A percentile compares a stretch with the other conserved stretches of the same genome.
These are phyloP conservation scores for Gilbertella persicaria DNA, from an alignment of 371 early-diverging fungal species.

Conservation along the genomic window DNA sequence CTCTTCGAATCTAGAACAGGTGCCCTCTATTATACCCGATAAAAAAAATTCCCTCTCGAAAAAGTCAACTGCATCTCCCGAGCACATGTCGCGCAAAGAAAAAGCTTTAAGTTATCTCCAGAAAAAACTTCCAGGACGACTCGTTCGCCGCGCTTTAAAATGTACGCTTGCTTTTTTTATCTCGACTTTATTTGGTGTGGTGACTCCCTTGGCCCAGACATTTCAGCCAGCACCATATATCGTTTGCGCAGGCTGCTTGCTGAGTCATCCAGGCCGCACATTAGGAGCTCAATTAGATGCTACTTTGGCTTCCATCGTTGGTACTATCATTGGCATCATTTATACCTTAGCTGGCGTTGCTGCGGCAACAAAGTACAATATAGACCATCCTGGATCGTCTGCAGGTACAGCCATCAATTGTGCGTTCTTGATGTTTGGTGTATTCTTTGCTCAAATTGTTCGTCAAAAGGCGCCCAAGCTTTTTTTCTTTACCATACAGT, in stretches of 20 bases:
- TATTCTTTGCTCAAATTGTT: conserved; percentile 22
- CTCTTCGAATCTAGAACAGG: too few species aligned
- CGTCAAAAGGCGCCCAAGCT: conserved; percentile 24
- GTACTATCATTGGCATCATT: conserved; percentile 31
- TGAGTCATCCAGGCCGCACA: conserved; percentile 49
- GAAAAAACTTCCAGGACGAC: conserved; percentile 41
- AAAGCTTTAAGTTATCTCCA: conserved; percentile 13
- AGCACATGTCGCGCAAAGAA: too few species aligned
- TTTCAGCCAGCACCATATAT: conserved; percentile 43
- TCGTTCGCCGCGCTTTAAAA: conserved; percentile 53
- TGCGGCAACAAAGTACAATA: conserved; percentile 30
- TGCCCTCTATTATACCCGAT: too few species aligned
- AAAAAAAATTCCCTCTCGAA: too few species aligned
- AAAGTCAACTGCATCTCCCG: too few species aligned
- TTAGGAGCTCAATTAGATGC: conserved; percentile 48
- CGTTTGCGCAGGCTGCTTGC: conserved; percentile 40
- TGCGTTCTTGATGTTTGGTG: conserved; percentile 20
- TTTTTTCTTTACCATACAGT: conserved; percentile 25
- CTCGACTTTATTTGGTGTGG: conserved; percentile 40
- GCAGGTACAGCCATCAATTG: conserved; percentile 14
- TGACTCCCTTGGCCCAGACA: conserved; percentile 27
- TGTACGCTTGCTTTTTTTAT: conserved; percentile 48
- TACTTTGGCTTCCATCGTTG: conserved; percentile 36
- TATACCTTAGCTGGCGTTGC: conserved; percentile 39
- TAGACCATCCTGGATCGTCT: conserved; percentile 12